Evolutionary conservation across 495 filamentous ascomycete species (phyloP), one percentile per base, ranked within the genome.

Genomic region (Penicillium lagena): DNA sequence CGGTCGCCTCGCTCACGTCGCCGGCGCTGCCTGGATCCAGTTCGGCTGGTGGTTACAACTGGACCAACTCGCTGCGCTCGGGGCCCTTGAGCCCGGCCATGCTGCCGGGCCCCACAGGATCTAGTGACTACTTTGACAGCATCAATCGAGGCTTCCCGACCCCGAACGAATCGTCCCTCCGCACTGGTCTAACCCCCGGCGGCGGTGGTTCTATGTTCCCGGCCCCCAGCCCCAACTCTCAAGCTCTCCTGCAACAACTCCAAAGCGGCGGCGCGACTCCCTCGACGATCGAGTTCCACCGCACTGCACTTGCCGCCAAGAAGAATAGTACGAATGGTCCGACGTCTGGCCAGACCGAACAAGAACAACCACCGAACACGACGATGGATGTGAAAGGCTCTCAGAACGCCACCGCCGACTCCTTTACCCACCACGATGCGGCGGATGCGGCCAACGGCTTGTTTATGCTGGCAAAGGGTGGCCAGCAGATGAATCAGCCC

Each of bases 191-290:
- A 46, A 98, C 94, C 29, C 93, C 93, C 12, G 93, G 93, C 40
- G 93, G 93, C 35, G 89, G 91, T 56, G 93, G 93, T 47, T 95
- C 91, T 58, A 96, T 98, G 86, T 98, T 98, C 73, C 89, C 90
- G 29, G 86, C 82, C 29, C 87, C 90, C 5, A 90, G 87, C 57
- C 93, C 93, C 12, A 91, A 85, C 60, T 86, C 87, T 0, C 83
- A 88, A 60, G 81, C 86, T 27, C 58, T 96, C 27, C 84, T 90
- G 59, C 82, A 85, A 40, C 79, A 83, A 56, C 72, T 96, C 31
- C 82, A 86, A 49, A 86, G 80, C 62, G 86, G 86, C 42, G 85
- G 83, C 39, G 82, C 89, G 10, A 98, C 93, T 14, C 93, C 93
- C 11, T 82, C 82, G 30, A 95, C 90, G 0, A 70, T 95, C 40